A percentile compares a stretch with the other conserved stretches of the same genome.
Conservation (phyloP, 495 filamentous ascomycete species). For the Tuber umbilicatum region DNA sequence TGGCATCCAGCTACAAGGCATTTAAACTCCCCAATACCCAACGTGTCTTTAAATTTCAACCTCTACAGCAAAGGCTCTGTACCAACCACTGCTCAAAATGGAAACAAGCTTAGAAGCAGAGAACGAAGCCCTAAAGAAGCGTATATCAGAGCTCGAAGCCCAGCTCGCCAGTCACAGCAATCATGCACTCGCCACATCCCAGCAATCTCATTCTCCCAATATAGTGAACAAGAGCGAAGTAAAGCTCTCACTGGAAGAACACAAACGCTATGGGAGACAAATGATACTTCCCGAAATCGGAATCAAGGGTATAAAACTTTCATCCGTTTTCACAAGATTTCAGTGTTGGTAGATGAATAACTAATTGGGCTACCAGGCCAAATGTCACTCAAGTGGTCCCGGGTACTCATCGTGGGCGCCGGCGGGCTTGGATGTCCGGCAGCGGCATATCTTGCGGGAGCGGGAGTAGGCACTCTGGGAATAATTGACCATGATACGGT, state of each 20-base stretch:
- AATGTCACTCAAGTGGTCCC: conserved; percentile 61
- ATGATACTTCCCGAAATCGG: conserved; percentile 85
- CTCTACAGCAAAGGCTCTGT: neutral
- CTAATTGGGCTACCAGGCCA: conserved; percentile 54
- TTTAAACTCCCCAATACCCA: neutral
- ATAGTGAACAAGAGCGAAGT: conserved; percentile 44
- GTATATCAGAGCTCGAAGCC: conserved; percentile 29
- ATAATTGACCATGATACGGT: conserved; percentile 83
- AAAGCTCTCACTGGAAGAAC: conserved; percentile 62
- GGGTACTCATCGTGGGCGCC: conserved; percentile 79
- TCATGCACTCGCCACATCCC: neutral
- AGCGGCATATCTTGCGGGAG: conserved; percentile 79
- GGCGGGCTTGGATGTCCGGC: conserved; percentile 90
- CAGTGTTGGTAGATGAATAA: neutral
- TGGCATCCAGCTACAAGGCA: neutral
- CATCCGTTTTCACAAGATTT: neutral
- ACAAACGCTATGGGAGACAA: conserved; percentile 81
- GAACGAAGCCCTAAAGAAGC: conserved; percentile 16
- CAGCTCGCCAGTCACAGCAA: conserved; percentile 6
- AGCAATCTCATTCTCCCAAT: conserved; percentile 3
- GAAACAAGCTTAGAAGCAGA: conserved; percentile 15
- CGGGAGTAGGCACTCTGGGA: conserved; percentile 76
- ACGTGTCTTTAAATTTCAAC: neutral
- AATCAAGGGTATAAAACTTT: conserved; percentile 53
- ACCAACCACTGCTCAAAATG: neutral